Percentiles rank a stretch among this genome's conserved stretches.
phyloP scores from a whole-genome alignment of 2,329 filamentous ascomycete genomes.

The Botryotinia narcissicola region DNA sequence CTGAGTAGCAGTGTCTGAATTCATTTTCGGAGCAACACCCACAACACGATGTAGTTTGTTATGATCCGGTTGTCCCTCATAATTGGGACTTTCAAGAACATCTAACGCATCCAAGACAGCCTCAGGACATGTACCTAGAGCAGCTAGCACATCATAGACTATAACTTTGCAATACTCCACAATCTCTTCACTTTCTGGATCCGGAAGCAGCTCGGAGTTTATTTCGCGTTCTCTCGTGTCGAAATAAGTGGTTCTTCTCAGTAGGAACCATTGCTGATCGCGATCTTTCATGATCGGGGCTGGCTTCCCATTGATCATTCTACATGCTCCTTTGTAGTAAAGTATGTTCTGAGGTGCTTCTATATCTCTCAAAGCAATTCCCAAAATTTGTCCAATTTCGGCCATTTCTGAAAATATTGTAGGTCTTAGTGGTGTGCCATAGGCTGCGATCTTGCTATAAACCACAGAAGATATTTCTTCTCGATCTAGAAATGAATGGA shows the following conservation, averaged over 20 bases:
- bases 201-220: constrained; percentile 15
- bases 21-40: neutral
- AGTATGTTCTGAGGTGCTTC: constrained; percentile 30
- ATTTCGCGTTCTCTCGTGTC: constrained; percentile 17
- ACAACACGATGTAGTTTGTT: constrained; percentile 3
- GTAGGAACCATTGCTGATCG: constrained; percentile 32
- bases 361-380: constrained; percentile 28
- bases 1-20: neutral
- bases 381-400: constrained; percentile 28
- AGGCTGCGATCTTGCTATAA: constrained; percentile 33
- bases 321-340: constrained; percentile 31
- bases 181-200: constrained; percentile 29
- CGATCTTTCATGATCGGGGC: neutral
- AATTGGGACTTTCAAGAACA: constrained; percentile 20
- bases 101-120: constrained; percentile 28
- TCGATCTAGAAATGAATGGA: constrained; percentile 29
- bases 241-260: constrained; percentile 29
- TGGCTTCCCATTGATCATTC: neutral
- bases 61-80: neutral
- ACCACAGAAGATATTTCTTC: constrained; percentile 27
- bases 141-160: constrained; percentile 36
- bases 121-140: constrained; percentile 31
- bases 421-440: constrained; percentile 26
- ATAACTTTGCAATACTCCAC: constrained; percentile 31
- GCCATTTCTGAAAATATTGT: constrained; percentile 28